phyloP scores from a whole-genome alignment of 1,284 basidiomycete species.

The Takashimella koratensis region DNA sequence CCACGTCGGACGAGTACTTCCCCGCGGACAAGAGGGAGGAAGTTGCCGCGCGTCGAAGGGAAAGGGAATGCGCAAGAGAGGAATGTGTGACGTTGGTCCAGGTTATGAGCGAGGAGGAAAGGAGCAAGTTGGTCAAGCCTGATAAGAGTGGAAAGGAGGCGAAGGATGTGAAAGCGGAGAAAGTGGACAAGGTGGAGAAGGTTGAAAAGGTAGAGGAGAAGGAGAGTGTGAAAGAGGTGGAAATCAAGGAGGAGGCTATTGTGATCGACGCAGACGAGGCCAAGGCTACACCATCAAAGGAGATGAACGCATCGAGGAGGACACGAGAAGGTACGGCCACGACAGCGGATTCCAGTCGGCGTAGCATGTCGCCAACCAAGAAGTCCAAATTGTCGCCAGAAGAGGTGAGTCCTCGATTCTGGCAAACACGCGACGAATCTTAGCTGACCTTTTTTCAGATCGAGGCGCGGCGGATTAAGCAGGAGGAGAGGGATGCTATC shows the following conservation, averaged over 20 bases:
- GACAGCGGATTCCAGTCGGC: slow-evolving; percentile 20
- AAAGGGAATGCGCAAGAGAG: slow-evolving; percentile 27
- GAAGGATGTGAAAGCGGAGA: slow-evolving; percentile 7
- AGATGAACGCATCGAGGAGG: slow-evolving; percentile 6
- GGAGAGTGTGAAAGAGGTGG: background rate
- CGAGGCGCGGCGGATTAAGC: slow-evolving; percentile 12
- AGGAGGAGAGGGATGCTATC: slow-evolving; percentile 27
- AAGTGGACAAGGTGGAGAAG: slow-evolving; percentile 9
- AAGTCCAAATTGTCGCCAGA: slow-evolving; percentile 32
- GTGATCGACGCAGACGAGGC: background rate
- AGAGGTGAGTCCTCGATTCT: slow-evolving; percentile 30
- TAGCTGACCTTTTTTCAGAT: background rate
- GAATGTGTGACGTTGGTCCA: slow-evolving; percentile 27
- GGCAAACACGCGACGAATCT: background rate
- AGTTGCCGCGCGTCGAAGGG: slow-evolving; percentile 12
- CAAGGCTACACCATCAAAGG: background rate
- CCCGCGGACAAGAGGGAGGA: slow-evolving; percentile 21
- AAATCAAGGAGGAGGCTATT: background rate
- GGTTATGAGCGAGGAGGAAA: slow-evolving; percentile 30
- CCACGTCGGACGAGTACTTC: slow-evolving; percentile 29
- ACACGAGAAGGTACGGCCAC: slow-evolving; percentile 28
- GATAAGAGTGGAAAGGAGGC: slow-evolving; percentile 14
- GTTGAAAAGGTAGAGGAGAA: slow-evolving; percentile 1
- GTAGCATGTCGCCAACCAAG: slow-evolving; percentile 34
- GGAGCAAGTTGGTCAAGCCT: slow-evolving; percentile 31